Evolutionary conservation across 345 rosid genomes (phyloP).

Genomic region (Lumnitzera racemosa): DNA sequence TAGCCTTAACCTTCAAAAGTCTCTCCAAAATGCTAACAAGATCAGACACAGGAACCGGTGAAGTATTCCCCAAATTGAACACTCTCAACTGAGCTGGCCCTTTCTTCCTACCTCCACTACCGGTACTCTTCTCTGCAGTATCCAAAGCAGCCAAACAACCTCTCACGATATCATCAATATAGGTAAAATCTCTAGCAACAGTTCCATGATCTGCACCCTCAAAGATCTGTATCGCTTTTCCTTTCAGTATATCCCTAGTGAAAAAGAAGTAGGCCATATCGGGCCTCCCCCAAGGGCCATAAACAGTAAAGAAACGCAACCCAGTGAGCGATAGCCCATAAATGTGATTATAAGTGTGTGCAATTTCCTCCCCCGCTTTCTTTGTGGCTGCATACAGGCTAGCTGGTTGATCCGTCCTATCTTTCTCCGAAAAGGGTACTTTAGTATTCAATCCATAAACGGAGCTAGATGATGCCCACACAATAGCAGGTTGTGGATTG

Average conservation of each 20-base stretch:
- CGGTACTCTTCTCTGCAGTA: constrained; percentile 91
- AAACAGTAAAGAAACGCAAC: constrained; percentile 43
- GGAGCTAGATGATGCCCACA: constrained; percentile 45
- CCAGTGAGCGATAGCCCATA: constrained; percentile 46
- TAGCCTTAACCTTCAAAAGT: constrained; percentile 78
- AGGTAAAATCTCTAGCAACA: constrained; percentile 77
- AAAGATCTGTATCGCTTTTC: constrained; percentile 35
- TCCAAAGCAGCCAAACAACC: constrained; percentile 82
- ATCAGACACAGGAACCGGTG: constrained; percentile 81
- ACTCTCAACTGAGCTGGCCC: constrained; percentile 83
- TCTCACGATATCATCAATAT: constrained; percentile 87
- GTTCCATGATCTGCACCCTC: constrained; percentile 35
- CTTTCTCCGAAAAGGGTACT: constrained; percentile 50
- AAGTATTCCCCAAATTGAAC: constrained; percentile 85
- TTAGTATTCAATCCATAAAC: constrained; percentile 40
- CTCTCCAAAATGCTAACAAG: constrained; percentile 79
- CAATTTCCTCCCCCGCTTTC: constrained; percentile 50
- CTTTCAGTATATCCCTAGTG: constrained; percentile 36
- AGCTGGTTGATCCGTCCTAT: constrained; percentile 94
- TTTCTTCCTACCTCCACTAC: constrained; percentile 87
- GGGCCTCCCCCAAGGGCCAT: constrained; percentile 52
- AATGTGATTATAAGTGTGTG: constrained; percentile 46
- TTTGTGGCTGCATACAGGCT: constrained; percentile 48
- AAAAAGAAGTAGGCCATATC: constrained; percentile 56
- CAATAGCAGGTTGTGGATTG: constrained; percentile 42